These are phyloP conservation scores for Cryptosporidium viatorum DNA, from an alignment of 169 alveolate genomes.

Conservation along the genomic window DNA sequence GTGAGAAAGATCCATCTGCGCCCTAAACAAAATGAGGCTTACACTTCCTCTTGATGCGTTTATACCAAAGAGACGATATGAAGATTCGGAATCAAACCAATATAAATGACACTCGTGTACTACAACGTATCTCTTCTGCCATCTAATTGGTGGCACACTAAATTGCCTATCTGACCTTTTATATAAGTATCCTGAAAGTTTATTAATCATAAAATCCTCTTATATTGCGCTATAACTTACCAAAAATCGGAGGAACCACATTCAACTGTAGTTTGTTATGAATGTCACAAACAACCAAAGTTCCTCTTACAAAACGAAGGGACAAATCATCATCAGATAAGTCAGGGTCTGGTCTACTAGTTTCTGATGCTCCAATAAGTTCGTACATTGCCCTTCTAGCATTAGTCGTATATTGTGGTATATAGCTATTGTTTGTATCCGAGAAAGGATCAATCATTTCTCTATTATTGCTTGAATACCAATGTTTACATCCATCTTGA, in stretches of 20 bases:
- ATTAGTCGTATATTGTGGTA: constrained; percentile 68
- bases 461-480: constrained; percentile 68
- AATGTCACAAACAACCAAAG: constrained; percentile 64
- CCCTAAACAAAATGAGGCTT: constrained; percentile 63
- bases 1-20: constrained; percentile 74
- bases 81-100: constrained; percentile 75
- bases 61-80: constrained; percentile 68
- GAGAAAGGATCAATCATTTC: constrained; percentile 68
- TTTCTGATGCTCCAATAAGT: constrained; percentile 67
- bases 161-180: constrained; percentile 51
- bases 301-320: constrained; percentile 69
- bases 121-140: constrained; percentile 72
- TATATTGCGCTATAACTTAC: constrained; percentile 12
- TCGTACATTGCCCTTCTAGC: constrained; percentile 76
- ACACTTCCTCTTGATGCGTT: constrained; percentile 73
- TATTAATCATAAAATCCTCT: neutral
- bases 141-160: constrained; percentile 71
- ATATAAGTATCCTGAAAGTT: constrained; percentile 34
- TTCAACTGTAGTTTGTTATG: constrained; percentile 55
- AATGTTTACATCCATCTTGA: constrained; percentile 65
- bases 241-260: constrained; percentile 71
- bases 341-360: constrained; percentile 65
- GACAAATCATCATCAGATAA: constrained; percentile 67
- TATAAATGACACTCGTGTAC: constrained; percentile 73
- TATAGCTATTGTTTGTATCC: constrained; percentile 58